phyloP scores from a whole-genome alignment of 2,329 filamentous ascomycete genomes.

The Ilyonectria sp. region DNA sequence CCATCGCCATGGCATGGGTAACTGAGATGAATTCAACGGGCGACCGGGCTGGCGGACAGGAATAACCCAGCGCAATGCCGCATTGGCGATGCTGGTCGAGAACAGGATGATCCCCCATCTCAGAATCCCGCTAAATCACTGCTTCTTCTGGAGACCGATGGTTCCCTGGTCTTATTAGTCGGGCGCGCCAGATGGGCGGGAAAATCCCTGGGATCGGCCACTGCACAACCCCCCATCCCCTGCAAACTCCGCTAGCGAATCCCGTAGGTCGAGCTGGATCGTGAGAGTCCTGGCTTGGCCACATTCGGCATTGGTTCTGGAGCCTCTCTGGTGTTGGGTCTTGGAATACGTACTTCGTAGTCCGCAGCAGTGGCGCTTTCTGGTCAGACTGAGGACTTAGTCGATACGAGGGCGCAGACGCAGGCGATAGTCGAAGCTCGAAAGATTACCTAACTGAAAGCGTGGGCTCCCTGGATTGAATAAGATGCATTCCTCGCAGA shows the following conservation, averaged over 20 bases:
- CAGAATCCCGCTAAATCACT: neutral
- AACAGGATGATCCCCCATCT: neutral
- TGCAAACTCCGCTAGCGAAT: slow-evolving; percentile 17
- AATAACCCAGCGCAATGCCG: neutral
- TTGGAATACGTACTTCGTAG: slow-evolving; percentile 34
- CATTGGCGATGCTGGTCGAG: neutral
- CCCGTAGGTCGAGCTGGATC: slow-evolving; percentile 5
- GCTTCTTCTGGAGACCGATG: slow-evolving; percentile 10
- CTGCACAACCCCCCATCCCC: slow-evolving; percentile 13
- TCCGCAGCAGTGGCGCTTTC: neutral
- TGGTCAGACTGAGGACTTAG: slow-evolving; percentile 2
- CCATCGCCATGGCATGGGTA: neutral
- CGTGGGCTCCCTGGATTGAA: neutral
- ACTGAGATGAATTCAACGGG: neutral
- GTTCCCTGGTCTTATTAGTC: slow-evolving; percentile 14
- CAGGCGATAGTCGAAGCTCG: neutral
- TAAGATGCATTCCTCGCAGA: neutral
- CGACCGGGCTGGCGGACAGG: neutral
- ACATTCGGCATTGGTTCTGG: slow-evolving; percentile 37
- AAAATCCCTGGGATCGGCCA: slow-evolving; percentile 24
- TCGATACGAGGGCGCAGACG: slow-evolving; percentile 1
- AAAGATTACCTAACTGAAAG: neutral
- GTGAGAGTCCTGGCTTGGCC: slow-evolving; percentile 24
- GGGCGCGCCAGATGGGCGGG: slow-evolving; percentile 19
- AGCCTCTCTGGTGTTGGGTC: slow-evolving; percentile 19